A percentile compares a stretch with the other conserved stretches of the same genome.
Evolutionary conservation across 73 alveolate species (phyloP).

Genomic region (Loxodes magnus): DNA sequence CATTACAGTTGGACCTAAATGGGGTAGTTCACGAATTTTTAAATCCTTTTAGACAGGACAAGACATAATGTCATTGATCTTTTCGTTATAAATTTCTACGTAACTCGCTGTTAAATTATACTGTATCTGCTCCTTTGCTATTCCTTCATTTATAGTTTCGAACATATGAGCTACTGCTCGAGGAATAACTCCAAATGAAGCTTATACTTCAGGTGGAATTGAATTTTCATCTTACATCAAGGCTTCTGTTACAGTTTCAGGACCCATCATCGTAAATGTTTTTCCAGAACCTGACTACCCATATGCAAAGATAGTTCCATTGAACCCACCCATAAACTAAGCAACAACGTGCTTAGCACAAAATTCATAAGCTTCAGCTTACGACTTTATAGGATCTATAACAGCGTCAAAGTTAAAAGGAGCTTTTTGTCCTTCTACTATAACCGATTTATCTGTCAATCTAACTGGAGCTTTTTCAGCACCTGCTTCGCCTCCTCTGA

Average conservation of each 20-base stretch:
- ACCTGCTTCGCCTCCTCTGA: too few species aligned
- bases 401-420: too few species aligned
- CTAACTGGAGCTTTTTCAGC: too few species aligned
- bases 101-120: conserved; percentile 59
- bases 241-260: conserved; percentile 57
- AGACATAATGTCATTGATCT: conserved; percentile 50
- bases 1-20: conserved; percentile 33
- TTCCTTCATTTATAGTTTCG: conserved; percentile 52
- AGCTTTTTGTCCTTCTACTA: too few species aligned
- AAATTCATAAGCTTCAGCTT: conserved; percentile 9
- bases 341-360: conserved; percentile 33
- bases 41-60: conserved; percentile 32
- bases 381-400: conserved; percentile 5
- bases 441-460: too few species aligned
- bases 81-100: too few species aligned
- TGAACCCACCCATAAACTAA: conserved; percentile 40
- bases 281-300: conserved; percentile 73
- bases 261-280: too few species aligned
- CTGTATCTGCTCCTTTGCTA: conserved; percentile 26
- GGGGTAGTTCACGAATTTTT: conserved; percentile 64
- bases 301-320: conserved; percentile 57
- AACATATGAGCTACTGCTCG: conserved; percentile 68
- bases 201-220: conserved; percentile 32
- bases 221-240: conserved; percentile 46
- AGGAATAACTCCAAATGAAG: conserved; percentile 41